These are phyloP conservation scores for Funneliformis caledonium DNA, from an alignment of 371 early-diverging fungal species.

Conservation along the genomic window DNA sequence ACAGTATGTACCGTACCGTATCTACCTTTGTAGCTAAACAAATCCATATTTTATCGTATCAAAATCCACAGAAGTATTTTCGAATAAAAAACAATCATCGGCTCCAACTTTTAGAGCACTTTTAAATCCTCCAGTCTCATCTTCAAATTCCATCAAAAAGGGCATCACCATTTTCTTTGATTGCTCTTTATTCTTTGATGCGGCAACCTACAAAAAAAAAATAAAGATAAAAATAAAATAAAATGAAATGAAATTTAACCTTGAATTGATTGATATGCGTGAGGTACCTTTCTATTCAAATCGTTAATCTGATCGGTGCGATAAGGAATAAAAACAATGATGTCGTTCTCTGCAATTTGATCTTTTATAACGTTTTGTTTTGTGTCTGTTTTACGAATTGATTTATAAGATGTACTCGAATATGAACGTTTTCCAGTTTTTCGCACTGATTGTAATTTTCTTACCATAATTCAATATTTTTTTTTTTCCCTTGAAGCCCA, in stretches of 20 bases:
- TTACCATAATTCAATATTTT: background rate
- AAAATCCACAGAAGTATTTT: background rate
- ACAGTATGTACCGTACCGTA: no score
- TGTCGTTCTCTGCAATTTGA: background rate
- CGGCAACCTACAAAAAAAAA: background rate
- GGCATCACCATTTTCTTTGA: background rate
- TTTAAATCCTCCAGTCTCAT: background rate
- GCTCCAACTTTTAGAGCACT: background rate
- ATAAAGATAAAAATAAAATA: no score
- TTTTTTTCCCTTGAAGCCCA: no score
- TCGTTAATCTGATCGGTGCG: background rate
- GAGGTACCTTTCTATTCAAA: background rate
- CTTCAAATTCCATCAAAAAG: background rate
- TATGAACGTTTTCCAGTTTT: background rate
- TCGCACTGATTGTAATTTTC: background rate
- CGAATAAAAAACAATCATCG: background rate
- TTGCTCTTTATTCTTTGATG: no score
- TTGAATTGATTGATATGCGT: no score
- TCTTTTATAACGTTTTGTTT: background rate
- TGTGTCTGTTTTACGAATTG: background rate
- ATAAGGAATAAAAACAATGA: background rate
- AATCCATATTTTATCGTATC: background rate
- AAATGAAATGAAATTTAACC: no score
- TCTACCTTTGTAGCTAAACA: background rate
- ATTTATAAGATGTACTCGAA: background rate